A percentile compares a stretch with the other conserved stretches of the same genome.
These are phyloP conservation scores for Bremia lactucae DNA, from an alignment of 352 stramenopile genomes.

Conservation along the genomic window DNA sequence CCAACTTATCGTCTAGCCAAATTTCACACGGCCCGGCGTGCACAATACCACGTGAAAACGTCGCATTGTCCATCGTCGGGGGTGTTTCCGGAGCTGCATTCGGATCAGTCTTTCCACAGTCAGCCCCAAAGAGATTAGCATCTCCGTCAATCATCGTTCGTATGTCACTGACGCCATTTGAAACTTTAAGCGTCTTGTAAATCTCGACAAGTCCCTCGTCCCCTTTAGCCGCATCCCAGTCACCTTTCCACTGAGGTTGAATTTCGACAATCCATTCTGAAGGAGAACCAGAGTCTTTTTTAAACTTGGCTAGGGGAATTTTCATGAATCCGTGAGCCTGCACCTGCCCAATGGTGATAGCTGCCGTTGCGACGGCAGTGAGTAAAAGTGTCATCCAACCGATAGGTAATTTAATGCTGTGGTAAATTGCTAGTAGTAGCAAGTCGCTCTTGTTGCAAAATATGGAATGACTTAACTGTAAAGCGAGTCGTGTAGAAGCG, in stretches of 20 bases:
- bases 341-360: slow-evolving; percentile 1
- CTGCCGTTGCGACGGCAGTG: background rate
- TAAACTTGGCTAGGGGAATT: slow-evolving; percentile 11
- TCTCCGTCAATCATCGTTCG: slow-evolving; percentile 21
- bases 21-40: background rate
- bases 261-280: slow-evolving; percentile 28
- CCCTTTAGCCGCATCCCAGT: slow-evolving; percentile 13
- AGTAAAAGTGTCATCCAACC: too few species aligned
- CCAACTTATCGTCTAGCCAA: background rate
- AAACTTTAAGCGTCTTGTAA: slow-evolving; percentile 18
- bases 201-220: slow-evolving; percentile 13
- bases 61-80: slow-evolving; percentile 4
- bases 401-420: too few species aligned
- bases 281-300: slow-evolving; percentile 1
- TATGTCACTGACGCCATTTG: slow-evolving; percentile 18
- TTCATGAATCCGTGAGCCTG: slow-evolving; percentile 19
- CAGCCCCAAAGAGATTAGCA: slow-evolving; percentile 15
- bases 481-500: too few species aligned
- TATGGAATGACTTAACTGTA: too few species aligned
- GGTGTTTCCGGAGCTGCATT: slow-evolving; percentile 14
- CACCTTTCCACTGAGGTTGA: slow-evolving; percentile 22
- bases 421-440: too few species aligned
- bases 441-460: too few species aligned
- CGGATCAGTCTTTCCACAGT: slow-evolving; percentile 22
- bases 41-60: background rate